Base-by-base conservation (phyloP, 257 asterid species). In the Plantago elongata region DNA sequence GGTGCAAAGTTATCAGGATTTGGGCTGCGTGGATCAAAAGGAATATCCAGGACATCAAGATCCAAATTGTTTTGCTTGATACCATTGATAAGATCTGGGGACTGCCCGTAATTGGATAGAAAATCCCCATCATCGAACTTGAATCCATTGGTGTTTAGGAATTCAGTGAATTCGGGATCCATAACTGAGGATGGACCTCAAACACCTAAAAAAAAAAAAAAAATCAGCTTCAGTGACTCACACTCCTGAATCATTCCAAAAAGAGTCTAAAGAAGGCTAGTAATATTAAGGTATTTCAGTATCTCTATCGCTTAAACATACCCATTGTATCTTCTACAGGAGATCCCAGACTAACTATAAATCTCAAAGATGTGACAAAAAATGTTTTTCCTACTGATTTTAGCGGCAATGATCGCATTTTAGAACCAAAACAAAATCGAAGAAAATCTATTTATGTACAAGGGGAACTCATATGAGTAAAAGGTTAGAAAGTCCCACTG, bases 151-250 rank as follows among this genome's bases (percentile, higher is more conserved):
- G 73, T 45, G 60, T 69, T 69, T 40, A 74, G 66, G 52, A 64
- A 69, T 52, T 70, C 82, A 43, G 62, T 51, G 64, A 76, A 67
- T 34, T 49, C 64, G 38, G 79, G 80, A 79, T 89, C 96, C 98
- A 92, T 92, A 43, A 56, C 56, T 42, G 64, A 27, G 12, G 29
- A 65, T 4, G 17, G 45, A 51, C 72, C 61, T 14, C 13, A 66
- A 62, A 73, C 22, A 18, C 76, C 74, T 69, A 51, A 64, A 14
- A 63, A 72, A 54, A 52, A 5, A 59, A 48, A 54, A 29, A 54
- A 11, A 52, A 45, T 45, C 59, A 48, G 47, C 62, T 66, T 68
- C 59, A 63, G 51, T 61, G 45, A 45, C 60, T 78, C 56, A 51
- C 42, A n/a, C 44, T 14, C 29, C 38, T 14, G 15, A 27, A 61